phyloP scores from a whole-genome alignment of 2,329 filamentous ascomycete species.

The Grosmannia serpens region DNA sequence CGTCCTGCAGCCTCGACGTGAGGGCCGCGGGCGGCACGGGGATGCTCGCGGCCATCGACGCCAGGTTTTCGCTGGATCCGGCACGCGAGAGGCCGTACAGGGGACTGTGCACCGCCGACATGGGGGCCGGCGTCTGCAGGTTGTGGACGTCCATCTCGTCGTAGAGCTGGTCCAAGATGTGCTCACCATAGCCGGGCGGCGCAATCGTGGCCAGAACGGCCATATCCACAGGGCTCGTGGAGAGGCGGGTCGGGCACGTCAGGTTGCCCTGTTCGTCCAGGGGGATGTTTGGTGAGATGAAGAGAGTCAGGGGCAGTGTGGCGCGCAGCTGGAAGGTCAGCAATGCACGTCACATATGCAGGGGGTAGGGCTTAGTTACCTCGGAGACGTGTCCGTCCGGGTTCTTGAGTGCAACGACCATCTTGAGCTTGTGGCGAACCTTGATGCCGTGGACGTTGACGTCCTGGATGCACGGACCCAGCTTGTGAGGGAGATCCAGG shows the following conservation, averaged over 20 bases:
- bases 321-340: constrained; percentile 53
- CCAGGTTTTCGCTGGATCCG: constrained; percentile 72
- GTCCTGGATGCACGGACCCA: constrained; percentile 80
- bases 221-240: constrained; percentile 52
- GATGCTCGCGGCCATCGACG: constrained; percentile 39
- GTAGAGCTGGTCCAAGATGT: constrained; percentile 82
- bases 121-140: constrained; percentile 64
- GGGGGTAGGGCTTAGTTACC: background rate
- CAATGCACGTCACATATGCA: background rate
- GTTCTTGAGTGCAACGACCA: constrained; percentile 84
- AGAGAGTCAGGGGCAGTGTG: constrained; percentile 81
- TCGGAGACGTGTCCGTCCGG: constrained; percentile 92
- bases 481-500: constrained; percentile 64
- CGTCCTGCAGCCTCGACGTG: constrained; percentile 58
- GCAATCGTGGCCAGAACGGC: constrained; percentile 54
- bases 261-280: constrained; percentile 50
- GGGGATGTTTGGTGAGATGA: constrained; percentile 88
- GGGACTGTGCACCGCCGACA: constrained; percentile 71
- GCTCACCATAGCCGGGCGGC: constrained; percentile 86
- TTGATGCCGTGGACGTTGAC: constrained; percentile 84
- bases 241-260: constrained; percentile 23
- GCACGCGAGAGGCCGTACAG: constrained; percentile 60
- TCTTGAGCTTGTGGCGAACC: constrained; percentile 81
- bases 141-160: constrained; percentile 72
- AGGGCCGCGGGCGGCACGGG: constrained; percentile 39